Conservation (phyloP, 2,329 filamentous ascomycete species). For the Microcera coccophila region DNA sequence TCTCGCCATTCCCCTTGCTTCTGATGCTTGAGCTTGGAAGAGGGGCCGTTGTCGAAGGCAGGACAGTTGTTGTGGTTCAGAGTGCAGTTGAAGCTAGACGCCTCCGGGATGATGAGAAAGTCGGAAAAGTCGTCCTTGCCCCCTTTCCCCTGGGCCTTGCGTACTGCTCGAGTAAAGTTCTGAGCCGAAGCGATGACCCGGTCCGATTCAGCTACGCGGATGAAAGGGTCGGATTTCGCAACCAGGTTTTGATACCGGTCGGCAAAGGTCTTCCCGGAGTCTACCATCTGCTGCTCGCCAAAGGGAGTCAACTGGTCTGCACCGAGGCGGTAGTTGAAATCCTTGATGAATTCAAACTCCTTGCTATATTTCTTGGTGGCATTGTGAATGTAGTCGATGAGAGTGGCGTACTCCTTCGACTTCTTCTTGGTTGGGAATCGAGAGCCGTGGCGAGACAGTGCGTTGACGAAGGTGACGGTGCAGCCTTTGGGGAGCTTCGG, state of each 20-base stretch:
- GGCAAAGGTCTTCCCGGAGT: constrained; percentile 75
- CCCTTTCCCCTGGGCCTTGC: constrained; percentile 39
- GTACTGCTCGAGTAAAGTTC: constrained; percentile 73
- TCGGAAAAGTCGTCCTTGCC: constrained; percentile 45
- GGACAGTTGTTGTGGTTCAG: constrained; percentile 71
- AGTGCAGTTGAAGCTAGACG: constrained; percentile 68
- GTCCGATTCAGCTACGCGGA: constrained; percentile 65
- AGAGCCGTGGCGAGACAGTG: constrained; percentile 81
- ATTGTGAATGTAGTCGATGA: constrained; percentile 63
- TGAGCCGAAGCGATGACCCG: constrained; percentile 71
- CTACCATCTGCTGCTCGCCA: constrained; percentile 64
- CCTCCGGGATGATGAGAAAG: constrained; percentile 69
- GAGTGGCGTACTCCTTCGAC: constrained; percentile 56
- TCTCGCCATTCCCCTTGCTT: constrained; percentile 57
- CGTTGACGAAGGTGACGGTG: constrained; percentile 71
- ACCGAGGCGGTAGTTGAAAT: constrained; percentile 69
- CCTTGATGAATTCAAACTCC: constrained; percentile 64
- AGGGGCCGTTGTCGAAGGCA: constrained; percentile 60
- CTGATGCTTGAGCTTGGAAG: constrained; percentile 43
- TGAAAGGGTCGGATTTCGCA: constrained; percentile 57
- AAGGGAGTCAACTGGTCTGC: constrained; percentile 65
- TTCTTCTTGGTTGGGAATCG: constrained; percentile 73
- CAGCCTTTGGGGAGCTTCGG: constrained; percentile 62
- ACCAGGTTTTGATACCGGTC: constrained; percentile 65
- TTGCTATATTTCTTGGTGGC: constrained; percentile 53